Percentiles rank a stretch among this genome's conserved stretches.
Conservation (phyloP, 139 green algal species). For the Chlamydomonas schloesseri region DNA sequence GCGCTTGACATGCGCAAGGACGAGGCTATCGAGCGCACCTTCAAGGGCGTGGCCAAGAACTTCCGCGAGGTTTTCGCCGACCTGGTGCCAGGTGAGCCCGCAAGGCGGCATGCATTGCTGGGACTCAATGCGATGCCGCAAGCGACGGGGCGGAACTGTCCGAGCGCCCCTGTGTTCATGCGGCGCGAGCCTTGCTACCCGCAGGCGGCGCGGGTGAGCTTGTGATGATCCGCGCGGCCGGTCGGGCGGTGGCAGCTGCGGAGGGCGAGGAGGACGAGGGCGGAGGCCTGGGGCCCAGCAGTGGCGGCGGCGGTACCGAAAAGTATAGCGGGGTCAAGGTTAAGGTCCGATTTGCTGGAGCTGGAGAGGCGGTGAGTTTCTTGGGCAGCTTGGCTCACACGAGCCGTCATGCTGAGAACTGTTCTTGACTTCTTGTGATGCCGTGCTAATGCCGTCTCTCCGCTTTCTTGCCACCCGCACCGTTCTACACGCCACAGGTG, state of each 20-base stretch:
- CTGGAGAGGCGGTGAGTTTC: slow-evolving; percentile 44
- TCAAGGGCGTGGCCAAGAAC: slow-evolving; percentile 96
- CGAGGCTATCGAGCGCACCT: slow-evolving; percentile 97
- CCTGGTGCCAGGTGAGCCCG: slow-evolving; percentile 82
- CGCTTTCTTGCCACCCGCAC: too few relatives aligned
- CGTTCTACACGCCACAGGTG: background rate
- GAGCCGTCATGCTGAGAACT: too few relatives aligned
- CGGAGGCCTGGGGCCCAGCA: too few relatives aligned
- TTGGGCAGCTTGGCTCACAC: too few relatives aligned
- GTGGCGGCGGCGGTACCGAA: slow-evolving; percentile 53
- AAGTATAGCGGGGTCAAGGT: slow-evolving; percentile 94
- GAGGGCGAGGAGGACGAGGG: slow-evolving; percentile 64
- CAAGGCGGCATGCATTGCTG: too few relatives aligned
- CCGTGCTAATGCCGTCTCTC: too few relatives aligned
- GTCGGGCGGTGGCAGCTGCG: slow-evolving; percentile 2
- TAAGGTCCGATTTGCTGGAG: slow-evolving; percentile 63
- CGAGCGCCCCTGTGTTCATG: too few relatives aligned
- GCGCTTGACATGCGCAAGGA: slow-evolving; percentile 97
- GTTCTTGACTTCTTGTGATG: too few relatives aligned
- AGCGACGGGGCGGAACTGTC: too few relatives aligned
- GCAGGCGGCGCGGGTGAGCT: slow-evolving; percentile 60
- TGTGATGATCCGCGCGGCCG: slow-evolving; percentile 61
- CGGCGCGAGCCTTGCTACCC: too few relatives aligned
- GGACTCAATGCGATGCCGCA: background rate
- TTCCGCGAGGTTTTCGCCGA: slow-evolving; percentile 93